Base-by-base conservation (phyloP, 768 basidiomycete genomes). In the Amanita polypyramis region DNA sequence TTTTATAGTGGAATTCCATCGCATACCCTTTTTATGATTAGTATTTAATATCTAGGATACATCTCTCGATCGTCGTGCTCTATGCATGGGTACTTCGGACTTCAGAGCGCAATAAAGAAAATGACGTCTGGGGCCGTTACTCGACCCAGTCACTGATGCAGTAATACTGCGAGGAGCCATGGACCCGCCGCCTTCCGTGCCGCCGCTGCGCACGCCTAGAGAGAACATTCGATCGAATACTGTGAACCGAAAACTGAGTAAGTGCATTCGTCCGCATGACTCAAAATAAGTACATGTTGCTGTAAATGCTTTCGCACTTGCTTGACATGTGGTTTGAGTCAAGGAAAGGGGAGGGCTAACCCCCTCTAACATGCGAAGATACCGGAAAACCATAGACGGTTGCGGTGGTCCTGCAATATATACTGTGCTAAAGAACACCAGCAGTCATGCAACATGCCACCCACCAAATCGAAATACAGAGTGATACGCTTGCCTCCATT, bases 221-320 rank as follows among this genome's bases (percentile, higher is more conserved):
- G 83, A 87, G 60, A 91, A 92, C 90, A 91, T 89, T 23, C 88
- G 69, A 62, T 91, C 88, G 58, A 91, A 93, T 10, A 90, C 89
- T 92, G 53, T 15, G 34, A 40, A 53, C n/a, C 29, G 36, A 3
- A 43, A 25, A 41, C 47, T 27, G 53, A 40, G 47, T 52, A 33
- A 43, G 12, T 30, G 37, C 19, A 20, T 44, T n/a, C 23, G 10
- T 43, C 5, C 27, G 41, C 23, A 40, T 27, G 30, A 48, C 17
- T 47, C 25, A 33, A 43, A 23, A 30, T 5, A 69, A 81, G 50
- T 57, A 93, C 92, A 68, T 23, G 87, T 88, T 6, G 87, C 88
- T 27, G 85, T 80, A 60, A 93, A 97, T 1, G 85, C 81, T 57
- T 90, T 92, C 4, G 93, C 93, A 43, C 84, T 85, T 7, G 78